Conservation (phyloP, 139 green algal species). For the Haematococcus lacustris region DNA sequence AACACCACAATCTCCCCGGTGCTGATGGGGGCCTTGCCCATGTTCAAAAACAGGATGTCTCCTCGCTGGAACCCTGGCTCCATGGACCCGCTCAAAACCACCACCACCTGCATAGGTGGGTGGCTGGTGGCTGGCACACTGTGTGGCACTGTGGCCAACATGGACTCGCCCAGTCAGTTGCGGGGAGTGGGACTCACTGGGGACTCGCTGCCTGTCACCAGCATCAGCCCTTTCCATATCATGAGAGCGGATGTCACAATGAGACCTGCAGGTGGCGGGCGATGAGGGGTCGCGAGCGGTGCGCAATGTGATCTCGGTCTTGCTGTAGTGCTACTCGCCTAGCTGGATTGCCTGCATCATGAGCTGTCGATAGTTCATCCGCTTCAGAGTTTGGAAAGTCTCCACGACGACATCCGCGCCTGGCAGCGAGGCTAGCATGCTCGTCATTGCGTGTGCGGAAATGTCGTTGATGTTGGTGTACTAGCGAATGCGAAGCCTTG, state of each 20-base stretch:
- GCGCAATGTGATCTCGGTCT: neutral
- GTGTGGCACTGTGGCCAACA: no score
- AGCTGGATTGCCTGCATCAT: conserved; percentile 26
- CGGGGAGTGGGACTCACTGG: conserved; percentile 56
- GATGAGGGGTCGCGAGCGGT: neutral
- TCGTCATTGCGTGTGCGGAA: no score
- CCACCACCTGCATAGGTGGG: conserved; percentile 77
- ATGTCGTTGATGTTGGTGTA: no score
- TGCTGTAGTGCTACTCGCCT: conserved; percentile 6
- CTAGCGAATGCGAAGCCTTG: no score
- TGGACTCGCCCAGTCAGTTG: no score
- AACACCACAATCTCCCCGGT: conserved; percentile 89
- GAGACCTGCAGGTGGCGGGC: conserved; percentile 55
- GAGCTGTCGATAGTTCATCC: conserved; percentile 28
- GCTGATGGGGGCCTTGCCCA: conserved; percentile 54
- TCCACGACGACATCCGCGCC: conserved; percentile 9
- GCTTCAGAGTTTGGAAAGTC: conserved; percentile 7
- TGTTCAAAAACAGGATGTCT: conserved; percentile 96
- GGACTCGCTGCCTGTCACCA: conserved; percentile 89
- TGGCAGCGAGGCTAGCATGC: no score
- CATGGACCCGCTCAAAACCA: conserved; percentile 97
- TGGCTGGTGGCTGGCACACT: no score
- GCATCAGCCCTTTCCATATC: conserved; percentile 96
- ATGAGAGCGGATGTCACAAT: conserved; percentile 94
- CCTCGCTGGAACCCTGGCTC: conserved; percentile 93